Evolutionary conservation across 768 basidiomycete species (phyloP), one percentile per base, ranked within the genome.

Genomic region (Podaxis sp.): DNA sequence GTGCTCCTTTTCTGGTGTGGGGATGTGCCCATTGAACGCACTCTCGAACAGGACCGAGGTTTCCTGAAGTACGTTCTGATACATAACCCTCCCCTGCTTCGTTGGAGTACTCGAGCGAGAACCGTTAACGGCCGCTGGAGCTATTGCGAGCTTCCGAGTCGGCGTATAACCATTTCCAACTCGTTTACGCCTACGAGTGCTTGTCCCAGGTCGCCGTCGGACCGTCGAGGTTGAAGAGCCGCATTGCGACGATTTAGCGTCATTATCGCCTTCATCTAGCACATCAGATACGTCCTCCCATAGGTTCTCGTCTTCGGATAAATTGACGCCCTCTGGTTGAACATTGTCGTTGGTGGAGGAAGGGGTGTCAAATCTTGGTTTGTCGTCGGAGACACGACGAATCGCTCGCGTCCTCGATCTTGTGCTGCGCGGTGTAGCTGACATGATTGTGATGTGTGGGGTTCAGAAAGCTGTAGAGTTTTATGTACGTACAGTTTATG

Each of bases 241-340:
- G 30, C 26, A 12, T 12, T 20, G 41, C n/a, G 38, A 11, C 10
- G 26, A 26, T 38, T 26, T 56, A 10, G 22, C 30, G 28, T 26
- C 20, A 15, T 30, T 38, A 17, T 40, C 24, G 26, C 15, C 55
- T 40, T 56, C 46, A 10, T 38, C 41, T 6, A 30, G 24, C 3
- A 12, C 20, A 50, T 50, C 54, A 4, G 33, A 38, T 36, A 62
- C 61, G 33, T 62, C 61, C 37, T 56, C 61, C 61, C 61, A 62
- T 56, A 28, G 30, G 2, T 12, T 20, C 7, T 62, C 61, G 26
- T 62, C 48, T 8, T 30, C 53, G 30, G 61, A 62, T 2, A 37
- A 6, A 17, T 50, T 37, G 48, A 8, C 64, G 28, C 66, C 64
- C 58, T 81, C 78, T 64, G 77, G 75, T 80, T 77, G 81, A 44